phyloP scores from a whole-genome alignment of 768 basidiomycete genomes.

The Postia placenta region DNA sequence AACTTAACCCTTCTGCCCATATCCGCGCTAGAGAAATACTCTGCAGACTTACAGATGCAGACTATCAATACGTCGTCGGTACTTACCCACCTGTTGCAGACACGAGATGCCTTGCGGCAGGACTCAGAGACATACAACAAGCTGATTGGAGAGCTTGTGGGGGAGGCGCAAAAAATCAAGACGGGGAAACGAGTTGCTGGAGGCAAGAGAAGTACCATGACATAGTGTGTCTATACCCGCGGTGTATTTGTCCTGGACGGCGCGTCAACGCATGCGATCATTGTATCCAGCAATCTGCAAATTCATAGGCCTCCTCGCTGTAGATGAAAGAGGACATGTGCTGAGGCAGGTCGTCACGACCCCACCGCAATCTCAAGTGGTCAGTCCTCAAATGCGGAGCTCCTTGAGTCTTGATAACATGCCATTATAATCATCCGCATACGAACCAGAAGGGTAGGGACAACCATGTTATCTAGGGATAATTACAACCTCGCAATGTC shows the following conservation, averaged over 20 bases:
- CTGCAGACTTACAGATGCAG: constrained; percentile 62
- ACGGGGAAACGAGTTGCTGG: constrained; percentile 39
- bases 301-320: too few relatives aligned
- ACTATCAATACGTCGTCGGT: constrained; percentile 72
- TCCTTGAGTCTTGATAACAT: too few relatives aligned
- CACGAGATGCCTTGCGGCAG: constrained; percentile 75
- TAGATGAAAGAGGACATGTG: background rate
- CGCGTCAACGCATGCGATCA: background rate
- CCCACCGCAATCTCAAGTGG: too few relatives aligned
- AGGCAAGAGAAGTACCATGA: constrained; percentile 33
- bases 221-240: too few relatives aligned
- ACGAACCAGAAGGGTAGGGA: too few relatives aligned
- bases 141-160: constrained; percentile 87
- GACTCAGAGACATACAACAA: constrained; percentile 88
- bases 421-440: too few relatives aligned
- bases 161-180: constrained; percentile 83
- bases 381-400: too few relatives aligned
- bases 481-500: too few relatives aligned
- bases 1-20: constrained; percentile 68
- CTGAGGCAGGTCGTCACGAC: background rate
- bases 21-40: constrained; percentile 54
- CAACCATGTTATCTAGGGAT: too few relatives aligned
- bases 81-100: constrained; percentile 78
- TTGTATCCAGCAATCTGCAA: too few relatives aligned
- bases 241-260: background rate